Evolutionary conservation across 1,284 basidiomycete species (phyloP).

Genomic region (Moesziomyces sp.): DNA sequence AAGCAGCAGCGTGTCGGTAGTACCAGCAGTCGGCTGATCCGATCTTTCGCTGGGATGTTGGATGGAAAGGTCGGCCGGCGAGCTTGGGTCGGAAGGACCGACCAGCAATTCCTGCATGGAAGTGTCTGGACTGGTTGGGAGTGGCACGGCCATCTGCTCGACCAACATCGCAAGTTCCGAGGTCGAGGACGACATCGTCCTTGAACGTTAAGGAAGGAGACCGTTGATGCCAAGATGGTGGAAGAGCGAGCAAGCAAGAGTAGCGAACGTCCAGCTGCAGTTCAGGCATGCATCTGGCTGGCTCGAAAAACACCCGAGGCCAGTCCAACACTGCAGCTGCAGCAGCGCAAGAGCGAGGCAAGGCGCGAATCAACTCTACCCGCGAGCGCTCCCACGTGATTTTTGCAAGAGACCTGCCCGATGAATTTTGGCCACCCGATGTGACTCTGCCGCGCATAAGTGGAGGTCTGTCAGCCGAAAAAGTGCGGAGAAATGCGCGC

Average conservation of each 20-base stretch:
- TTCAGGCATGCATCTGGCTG: not conserved
- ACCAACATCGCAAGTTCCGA: not conserved
- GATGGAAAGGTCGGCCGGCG: no score
- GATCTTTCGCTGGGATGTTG: no score
- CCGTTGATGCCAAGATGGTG: not conserved
- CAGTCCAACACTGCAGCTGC: constrained; percentile 27
- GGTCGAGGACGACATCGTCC: not conserved
- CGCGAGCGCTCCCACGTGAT: constrained; percentile 32
- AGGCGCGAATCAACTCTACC: constrained; percentile 5
- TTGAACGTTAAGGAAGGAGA: not conserved
- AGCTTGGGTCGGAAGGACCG: no score
- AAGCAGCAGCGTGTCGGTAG: not conserved
- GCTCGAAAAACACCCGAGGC: constrained; percentile 33
- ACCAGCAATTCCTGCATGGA: not conserved
- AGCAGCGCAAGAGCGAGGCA: no score
- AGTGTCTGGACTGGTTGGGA: constrained; percentile 21
- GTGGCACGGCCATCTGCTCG: constrained; percentile 8
- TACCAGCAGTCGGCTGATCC: no score
- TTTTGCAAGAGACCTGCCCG: not conserved
- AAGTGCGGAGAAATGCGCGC: not conserved
- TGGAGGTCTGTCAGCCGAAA: not conserved
- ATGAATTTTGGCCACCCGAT: no score
- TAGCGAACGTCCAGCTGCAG: not conserved
- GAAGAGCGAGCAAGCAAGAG: not conserved
- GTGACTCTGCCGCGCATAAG: not conserved